These are phyloP conservation scores for Sarocladium oryzae DNA, from an alignment of 2,329 filamentous ascomycete species.

Conservation along the genomic window DNA sequence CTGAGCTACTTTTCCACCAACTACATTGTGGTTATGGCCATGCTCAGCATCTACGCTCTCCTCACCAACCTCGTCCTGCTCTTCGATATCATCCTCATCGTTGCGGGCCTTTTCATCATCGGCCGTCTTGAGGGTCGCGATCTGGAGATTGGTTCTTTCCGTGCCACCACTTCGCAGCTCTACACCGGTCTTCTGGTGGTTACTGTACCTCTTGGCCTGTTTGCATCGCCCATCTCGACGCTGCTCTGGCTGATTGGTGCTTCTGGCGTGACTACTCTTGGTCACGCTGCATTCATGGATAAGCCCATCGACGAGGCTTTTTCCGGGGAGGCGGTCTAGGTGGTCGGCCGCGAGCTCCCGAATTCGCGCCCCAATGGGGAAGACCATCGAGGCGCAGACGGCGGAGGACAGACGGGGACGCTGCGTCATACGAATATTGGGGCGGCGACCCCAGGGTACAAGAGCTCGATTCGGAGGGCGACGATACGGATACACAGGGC, in stretches of 20 bases:
- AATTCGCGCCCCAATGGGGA: slow-evolving; percentile 92
- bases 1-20: slow-evolving; percentile 96
- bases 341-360: slow-evolving; percentile 99
- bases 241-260: slow-evolving; percentile 95
- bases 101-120: slow-evolving; percentile 84
- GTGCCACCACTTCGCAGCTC: slow-evolving; percentile 84
- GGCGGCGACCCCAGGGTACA: slow-evolving; percentile 45
- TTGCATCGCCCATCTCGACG: slow-evolving; percentile 76
- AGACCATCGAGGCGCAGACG: slow-evolving; percentile 92
- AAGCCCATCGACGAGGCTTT: slow-evolving; percentile 99
- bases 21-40: slow-evolving; percentile 87
- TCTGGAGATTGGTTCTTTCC: slow-evolving; percentile 75
- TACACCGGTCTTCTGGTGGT: slow-evolving; percentile 84
- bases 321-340: slow-evolving; percentile 99
- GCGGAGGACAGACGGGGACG: slow-evolving; percentile 50
- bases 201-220: slow-evolving; percentile 76
- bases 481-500: slow-evolving; percentile 48
- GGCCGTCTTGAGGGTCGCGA: slow-evolving; percentile 85
- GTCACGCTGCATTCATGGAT: slow-evolving; percentile 92
- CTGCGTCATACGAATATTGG: slow-evolving; percentile 32
- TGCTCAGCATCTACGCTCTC: slow-evolving; percentile 93
- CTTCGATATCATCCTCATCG: slow-evolving; percentile 86
- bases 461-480: slow-evolving; percentile 58
- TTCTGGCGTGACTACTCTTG: slow-evolving; percentile 85
- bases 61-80: slow-evolving; percentile 81